A percentile compares a stretch with the other conserved stretches of the same genome.
Evolutionary conservation across 495 filamentous ascomycete species (phyloP).

Genomic region (Penicillium psychrofluorescens): DNA sequence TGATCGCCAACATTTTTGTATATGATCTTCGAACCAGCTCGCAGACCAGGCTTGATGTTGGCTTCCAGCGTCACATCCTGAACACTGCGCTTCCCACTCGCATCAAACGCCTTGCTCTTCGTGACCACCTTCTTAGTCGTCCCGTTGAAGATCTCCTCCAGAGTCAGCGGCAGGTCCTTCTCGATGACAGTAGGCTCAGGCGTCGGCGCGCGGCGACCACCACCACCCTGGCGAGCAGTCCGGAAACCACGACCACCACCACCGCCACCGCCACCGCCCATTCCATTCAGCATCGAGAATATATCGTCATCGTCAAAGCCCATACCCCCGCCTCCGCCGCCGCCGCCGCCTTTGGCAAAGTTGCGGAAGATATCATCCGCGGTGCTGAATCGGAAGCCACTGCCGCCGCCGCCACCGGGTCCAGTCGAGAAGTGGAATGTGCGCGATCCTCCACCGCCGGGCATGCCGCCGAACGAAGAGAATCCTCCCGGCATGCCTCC

Average conservation of each 20-base stretch:
- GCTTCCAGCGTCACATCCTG: slow-evolving; percentile 90
- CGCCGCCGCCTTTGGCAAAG: slow-evolving; percentile 54
- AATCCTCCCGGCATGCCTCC: slow-evolving; percentile 52
- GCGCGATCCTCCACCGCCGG: slow-evolving; percentile 49
- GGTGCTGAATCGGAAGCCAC: slow-evolving; percentile 70
- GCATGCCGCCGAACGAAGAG: slow-evolving; percentile 44
- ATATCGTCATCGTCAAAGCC: slow-evolving; percentile 50
- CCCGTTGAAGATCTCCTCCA: slow-evolving; percentile 83
- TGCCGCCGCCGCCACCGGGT: slow-evolving; percentile 39
- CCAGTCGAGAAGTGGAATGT: slow-evolving; percentile 72
- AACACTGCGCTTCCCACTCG: slow-evolving; percentile 69
- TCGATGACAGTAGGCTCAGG: slow-evolving; percentile 89
- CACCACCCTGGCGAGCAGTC: slow-evolving; percentile 23
- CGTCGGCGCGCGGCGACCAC: slow-evolving; percentile 47
- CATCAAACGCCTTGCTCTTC: slow-evolving; percentile 89
- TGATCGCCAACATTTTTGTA: slow-evolving; percentile 94
- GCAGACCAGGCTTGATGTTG: slow-evolving; percentile 87
- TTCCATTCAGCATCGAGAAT: slow-evolving; percentile 40
- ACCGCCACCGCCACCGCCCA: slow-evolving; percentile 25
- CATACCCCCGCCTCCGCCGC: slow-evolving; percentile 39
- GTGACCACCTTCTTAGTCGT: slow-evolving; percentile 94
- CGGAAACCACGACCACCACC: slow-evolving; percentile 2
- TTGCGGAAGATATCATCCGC: slow-evolving; percentile 79
- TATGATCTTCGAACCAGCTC: slow-evolving; percentile 95
- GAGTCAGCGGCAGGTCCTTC: slow-evolving; percentile 66